Base-by-base conservation (phyloP, 768 basidiomycete species). In the Candolleomyces efflorescens region DNA sequence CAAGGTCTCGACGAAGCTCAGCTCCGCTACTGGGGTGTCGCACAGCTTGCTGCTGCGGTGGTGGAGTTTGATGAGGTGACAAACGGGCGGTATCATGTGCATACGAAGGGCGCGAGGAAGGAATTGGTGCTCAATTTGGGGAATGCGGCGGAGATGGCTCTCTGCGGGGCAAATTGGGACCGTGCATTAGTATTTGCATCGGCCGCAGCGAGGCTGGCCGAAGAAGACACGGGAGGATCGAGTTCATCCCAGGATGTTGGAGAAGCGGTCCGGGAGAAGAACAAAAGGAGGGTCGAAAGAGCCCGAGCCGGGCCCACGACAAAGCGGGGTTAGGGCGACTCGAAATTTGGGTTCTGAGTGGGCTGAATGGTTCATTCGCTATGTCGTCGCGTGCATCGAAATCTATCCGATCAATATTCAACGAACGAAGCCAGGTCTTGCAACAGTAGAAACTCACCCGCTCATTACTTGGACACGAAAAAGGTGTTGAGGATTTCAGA, bases 121-220 rank as follows among this genome's bases (percentile, higher is more conserved):
- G 71, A 74, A 53, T 59, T 69, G 3, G 72, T 71, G 0, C 61
- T 71, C 15, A 71, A 67, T 36, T 53, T 74, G 18, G 69, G 69
- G 0, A 72, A 74, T 54, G 71, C 71, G 15, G 69, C 73, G 5
- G 71, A 74, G 63, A 73, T 73, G 73, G 67, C 67, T 23, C 55
- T 69, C n/a, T 59, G 64, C 1, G 44, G 56, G 39, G 48, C 55
- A 18, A 52, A 62, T 11, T 66, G 65, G 51, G 58, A 63, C 10
- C 57, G 59, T 27, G 69, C 69, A n/a, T 54, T 70, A 38, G 60
- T 55, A 20, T 70, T 65, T 36, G 72, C 67, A 18, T 56, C 59
- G 2, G 65, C 63, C 7, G 63, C 69, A 5, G 62, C 68, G 36
- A 39, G 12, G n/a, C 7, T 36, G 20, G 36, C 51, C 11, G 37